Evolutionary conservation across 2,329 filamentous ascomycete species (phyloP).

Genomic region (Aspergillus sp.): DNA sequence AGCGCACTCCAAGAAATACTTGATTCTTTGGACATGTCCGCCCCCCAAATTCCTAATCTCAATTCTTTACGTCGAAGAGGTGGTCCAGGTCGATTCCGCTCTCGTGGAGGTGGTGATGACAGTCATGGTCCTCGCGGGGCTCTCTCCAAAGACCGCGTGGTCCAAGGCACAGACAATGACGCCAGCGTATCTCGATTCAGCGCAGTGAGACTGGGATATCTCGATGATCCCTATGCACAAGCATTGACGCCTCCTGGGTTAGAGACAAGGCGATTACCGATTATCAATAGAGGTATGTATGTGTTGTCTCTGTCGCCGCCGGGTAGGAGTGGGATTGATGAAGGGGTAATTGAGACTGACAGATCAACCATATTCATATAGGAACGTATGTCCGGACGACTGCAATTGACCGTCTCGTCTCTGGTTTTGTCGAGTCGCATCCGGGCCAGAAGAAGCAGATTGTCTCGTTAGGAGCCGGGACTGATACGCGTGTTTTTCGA

Average conservation of each 20-base stretch:
- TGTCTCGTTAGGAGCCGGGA: slow-evolving; percentile 85
- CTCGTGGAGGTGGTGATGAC: slow-evolving; percentile 27
- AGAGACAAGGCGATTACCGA: slow-evolving; percentile 62
- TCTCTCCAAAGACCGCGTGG: slow-evolving; percentile 54
- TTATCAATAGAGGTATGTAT: slow-evolving; percentile 77
- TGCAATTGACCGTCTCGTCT: slow-evolving; percentile 70
- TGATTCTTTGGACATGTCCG: slow-evolving; percentile 49
- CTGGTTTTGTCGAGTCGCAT: slow-evolving; percentile 54
- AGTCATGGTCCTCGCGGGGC: slow-evolving; percentile 15
- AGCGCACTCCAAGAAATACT: slow-evolving; percentile 4
- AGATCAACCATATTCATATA: slow-evolving; percentile 25
- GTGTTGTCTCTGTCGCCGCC: not conserved
- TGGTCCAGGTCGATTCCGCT: slow-evolving; percentile 42
- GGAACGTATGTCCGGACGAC: slow-evolving; percentile 88
- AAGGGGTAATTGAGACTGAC: slow-evolving; percentile 1
- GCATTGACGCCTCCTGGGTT: slow-evolving; percentile 52
- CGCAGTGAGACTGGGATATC: slow-evolving; percentile 75
- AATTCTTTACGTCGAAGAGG: slow-evolving; percentile 49
- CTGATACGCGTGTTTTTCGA: slow-evolving; percentile 81
- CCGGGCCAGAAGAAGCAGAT: slow-evolving; percentile 54
- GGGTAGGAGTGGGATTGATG: not conserved
- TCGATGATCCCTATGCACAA: slow-evolving; percentile 70
- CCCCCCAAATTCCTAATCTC: slow-evolving; percentile 71
- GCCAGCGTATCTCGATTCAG: slow-evolving; percentile 82
- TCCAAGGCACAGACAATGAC: slow-evolving; percentile 87